Evolutionary conservation across 805 yeast species (phyloP), one percentile per base, ranked within the genome.

Genomic region (Pichia californica): DNA sequence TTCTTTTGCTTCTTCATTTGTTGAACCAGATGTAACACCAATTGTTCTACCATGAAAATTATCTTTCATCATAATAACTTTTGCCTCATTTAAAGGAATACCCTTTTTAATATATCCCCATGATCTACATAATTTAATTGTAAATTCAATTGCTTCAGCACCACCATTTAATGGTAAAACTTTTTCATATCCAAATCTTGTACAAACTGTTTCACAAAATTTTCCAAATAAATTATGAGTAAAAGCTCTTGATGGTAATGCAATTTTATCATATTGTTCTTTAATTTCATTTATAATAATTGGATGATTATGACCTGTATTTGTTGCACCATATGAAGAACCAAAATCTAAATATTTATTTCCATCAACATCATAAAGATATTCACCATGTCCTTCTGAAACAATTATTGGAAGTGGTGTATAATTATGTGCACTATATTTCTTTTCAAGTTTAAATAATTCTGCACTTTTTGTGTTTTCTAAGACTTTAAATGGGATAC

Each of bases 1-100:
- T 8, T 59, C 59, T 31, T 57, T 58, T 1, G 63, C 58, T 2
- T 58, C 54, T 29, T 57, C 62, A 47, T 68, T 57, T 8, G 55
- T 53, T 2, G 59, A 64, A 6, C 63, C 67, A 14, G 69, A 63
- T 55, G 66, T 64, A 15, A 66, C 70, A 26, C 68, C 69, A 31
- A 64, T 51, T 1, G 67, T 61, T 44, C 68, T 63, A 11, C 71
- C 71, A 41, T 66, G 70, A 45, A 64, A 67, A 26, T 68, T 68
- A 36, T 54, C 55, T 5, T 54, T 53, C 19, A 62, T 58, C 45
- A 67, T 64, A 46, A 67, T 42, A 35, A 66, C 60, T 41, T 54
- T 55, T 27, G 60, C 58, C 23, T 59, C 44, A 27, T 52, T 44
- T 13, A 47, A 41, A 11, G 57, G 48, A 31, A 61, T 59, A 6